Evolutionary conservation across 352 stramenopile species (phyloP).

Genomic region (Pythium dissotocum): DNA sequence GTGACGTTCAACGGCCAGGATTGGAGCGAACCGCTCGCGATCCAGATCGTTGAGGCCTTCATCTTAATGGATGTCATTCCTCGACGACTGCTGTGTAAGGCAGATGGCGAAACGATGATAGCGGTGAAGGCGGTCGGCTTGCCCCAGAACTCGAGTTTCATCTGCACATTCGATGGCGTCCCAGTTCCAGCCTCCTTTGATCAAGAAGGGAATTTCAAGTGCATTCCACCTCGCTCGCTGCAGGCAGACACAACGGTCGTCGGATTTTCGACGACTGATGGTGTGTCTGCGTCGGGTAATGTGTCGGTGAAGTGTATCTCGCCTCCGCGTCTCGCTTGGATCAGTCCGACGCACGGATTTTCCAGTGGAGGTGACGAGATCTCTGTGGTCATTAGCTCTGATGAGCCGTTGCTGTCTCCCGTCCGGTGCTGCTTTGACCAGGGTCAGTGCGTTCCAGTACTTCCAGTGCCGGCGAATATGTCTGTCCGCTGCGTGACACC

Average conservation of each 20-base stretch:
- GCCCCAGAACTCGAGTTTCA: slow-evolving; percentile 10
- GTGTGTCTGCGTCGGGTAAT: slow-evolving; percentile 5
- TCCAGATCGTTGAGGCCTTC: slow-evolving; percentile 5
- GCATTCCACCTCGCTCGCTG: slow-evolving; percentile 3
- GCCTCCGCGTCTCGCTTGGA: neutral
- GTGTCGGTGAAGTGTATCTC: neutral
- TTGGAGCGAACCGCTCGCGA: slow-evolving; percentile 16
- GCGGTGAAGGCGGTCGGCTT: neutral
- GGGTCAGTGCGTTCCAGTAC: neutral
- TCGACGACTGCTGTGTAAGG: neutral
- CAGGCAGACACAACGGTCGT: neutral
- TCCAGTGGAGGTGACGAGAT: slow-evolving; percentile 5
- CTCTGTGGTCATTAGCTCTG: neutral
- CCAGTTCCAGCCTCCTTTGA: neutral
- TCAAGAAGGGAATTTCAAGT: neutral
- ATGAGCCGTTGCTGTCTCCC: too few relatives aligned
- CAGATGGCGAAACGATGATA: neutral
- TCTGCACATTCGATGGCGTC: slow-evolving; percentile 19
- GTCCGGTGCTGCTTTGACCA: slow-evolving; percentile 17
- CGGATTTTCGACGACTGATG: slow-evolving; percentile 13
- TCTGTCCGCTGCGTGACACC: slow-evolving; percentile 11
- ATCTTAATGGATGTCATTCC: neutral
- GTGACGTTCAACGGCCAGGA: slow-evolving; percentile 26
- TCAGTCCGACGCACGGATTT: slow-evolving; percentile 6
- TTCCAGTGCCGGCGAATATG: neutral